phyloP scores from a whole-genome alignment of 163 green algal genomes.

The Picocystis sp. region DNA sequence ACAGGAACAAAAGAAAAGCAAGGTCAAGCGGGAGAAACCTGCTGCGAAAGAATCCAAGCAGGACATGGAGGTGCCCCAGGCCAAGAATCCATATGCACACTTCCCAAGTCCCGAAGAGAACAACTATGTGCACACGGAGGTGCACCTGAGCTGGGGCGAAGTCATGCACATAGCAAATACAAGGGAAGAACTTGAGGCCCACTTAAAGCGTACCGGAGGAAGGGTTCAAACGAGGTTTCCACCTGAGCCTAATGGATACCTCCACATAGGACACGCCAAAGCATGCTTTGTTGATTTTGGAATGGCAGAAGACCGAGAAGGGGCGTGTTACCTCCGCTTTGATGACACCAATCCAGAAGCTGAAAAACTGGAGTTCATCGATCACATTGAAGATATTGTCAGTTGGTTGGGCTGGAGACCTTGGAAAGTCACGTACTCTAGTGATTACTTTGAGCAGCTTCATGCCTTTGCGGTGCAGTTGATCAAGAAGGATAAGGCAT shows the following conservation, averaged over 20 bases:
- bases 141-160: neutral
- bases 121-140: neutral
- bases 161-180: conserved; percentile 68
- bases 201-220: conserved; percentile 55
- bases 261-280: conserved; percentile 99
- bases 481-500: conserved; percentile 78
- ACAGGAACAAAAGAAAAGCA: conserved; percentile 40
- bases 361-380: conserved; percentile 53
- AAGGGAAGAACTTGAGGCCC: conserved; percentile 41
- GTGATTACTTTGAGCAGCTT: conserved; percentile 90
- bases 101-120: neutral
- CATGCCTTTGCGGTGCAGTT: conserved; percentile 79
- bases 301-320: conserved; percentile 61
- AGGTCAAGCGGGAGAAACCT: conserved; percentile 14
- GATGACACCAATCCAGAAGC: conserved; percentile 99
- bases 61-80: neutral
- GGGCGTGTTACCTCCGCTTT: conserved; percentile 83
- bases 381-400: neutral
- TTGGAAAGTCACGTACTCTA: conserved; percentile 71
- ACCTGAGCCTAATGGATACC: conserved; percentile 97
- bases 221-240: conserved; percentile 79
- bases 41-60: conserved; percentile 1
- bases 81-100: conserved; percentile 4
- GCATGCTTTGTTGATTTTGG: conserved; percentile 91
- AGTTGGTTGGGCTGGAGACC: conserved; percentile 11